Evolutionary conservation across 73 alveolate species (phyloP), one percentile per base, ranked within the genome.

Genomic region (Symbiodinium pilosum): DNA sequence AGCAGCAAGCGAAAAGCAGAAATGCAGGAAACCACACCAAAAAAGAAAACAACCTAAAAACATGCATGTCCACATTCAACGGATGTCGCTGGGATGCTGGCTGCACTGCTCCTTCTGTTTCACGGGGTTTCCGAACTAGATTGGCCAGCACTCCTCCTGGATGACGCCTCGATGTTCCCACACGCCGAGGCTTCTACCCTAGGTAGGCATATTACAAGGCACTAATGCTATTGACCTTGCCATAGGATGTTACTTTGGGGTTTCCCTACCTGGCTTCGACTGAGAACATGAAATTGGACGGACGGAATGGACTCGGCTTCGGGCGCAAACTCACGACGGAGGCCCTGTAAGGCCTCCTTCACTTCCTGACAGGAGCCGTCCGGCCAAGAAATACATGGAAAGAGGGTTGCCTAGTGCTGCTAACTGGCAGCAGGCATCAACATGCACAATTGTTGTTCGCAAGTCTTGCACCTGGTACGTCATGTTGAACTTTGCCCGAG

Each of bases 321-420:
- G 20, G 69, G 51, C 95, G 95, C 95, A 20, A 88, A 88, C 51
- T 88, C 51, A 40, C 30, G 8, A 40, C 95, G 86, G 18, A 88
- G 95, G 7, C 21, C 75, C 36, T 64, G 73, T 68, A 68, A 47
- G 36, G 68, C 95, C 28, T 34, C 36, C 32, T 24, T 34, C 84
- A 87, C 94, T 9, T 54, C 94, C 85, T 71, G 85, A n/a, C n/a
- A n/a, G 85, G 30, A 71, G 30, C 26, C 85, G 36, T 1, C n/a
- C n/a, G n/a, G n/a, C n/a, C n/a, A n/a, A n/a, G n/a, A n/a, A n/a
- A n/a, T n/a, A n/a, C n/a, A n/a, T n/a, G n/a, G n/a, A n/a, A n/a
- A n/a, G n/a, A n/a, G n/a, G n/a, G n/a, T n/a, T n/a, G n/a, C n/a
- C n/a, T n/a, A n/a, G 14, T 47, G 59, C 21, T 47, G 59, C 77